Evolutionary conservation across 306 rosid genomes (phyloP).

Genomic region (Castanea sativa): DNA sequence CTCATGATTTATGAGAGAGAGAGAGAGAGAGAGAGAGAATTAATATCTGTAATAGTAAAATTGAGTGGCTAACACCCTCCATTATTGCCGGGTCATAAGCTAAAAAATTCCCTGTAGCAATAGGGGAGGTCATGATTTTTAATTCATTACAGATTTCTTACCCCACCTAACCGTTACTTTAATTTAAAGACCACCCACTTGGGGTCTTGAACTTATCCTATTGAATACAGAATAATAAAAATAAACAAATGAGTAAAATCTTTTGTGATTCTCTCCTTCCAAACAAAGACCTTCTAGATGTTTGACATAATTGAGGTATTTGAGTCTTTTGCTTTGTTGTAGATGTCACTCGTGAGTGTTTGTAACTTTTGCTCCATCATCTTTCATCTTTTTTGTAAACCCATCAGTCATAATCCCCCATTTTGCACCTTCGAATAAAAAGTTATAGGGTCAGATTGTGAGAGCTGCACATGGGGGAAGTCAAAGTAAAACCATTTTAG

Average conservation of each 20-base stretch:
- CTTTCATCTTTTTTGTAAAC: not conserved
- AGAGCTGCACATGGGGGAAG: conserved; percentile 25
- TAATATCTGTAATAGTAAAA: conserved; percentile 4
- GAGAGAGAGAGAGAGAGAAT: conserved; percentile 6
- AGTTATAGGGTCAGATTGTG: not conserved
- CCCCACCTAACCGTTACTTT: conserved; percentile 9
- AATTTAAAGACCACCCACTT: conserved; percentile 14
- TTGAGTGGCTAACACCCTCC: conserved; percentile 23
- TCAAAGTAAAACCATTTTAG: conserved; percentile 16
- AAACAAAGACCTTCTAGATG: conserved; percentile 21
- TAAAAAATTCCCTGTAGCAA: conserved; percentile 4
- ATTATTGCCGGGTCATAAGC: conserved; percentile 36
- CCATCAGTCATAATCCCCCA: conserved; percentile 14
- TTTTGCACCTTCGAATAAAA: conserved; percentile 7
- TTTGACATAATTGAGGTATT: conserved; percentile 9
- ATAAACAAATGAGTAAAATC: not conserved
- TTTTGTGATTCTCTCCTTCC: not conserved
- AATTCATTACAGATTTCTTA: conserved; percentile 12
- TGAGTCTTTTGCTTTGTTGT: not conserved
- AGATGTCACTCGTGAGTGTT: not conserved
- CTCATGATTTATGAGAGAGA: not conserved
- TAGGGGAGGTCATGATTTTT: not conserved
- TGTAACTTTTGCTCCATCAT: not conserved
- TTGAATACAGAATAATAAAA: not conserved
- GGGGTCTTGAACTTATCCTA: not conserved